These are phyloP conservation scores for Huiozyma sinensis DNA, from an alignment of 805 yeast species.

Conservation along the genomic window DNA sequence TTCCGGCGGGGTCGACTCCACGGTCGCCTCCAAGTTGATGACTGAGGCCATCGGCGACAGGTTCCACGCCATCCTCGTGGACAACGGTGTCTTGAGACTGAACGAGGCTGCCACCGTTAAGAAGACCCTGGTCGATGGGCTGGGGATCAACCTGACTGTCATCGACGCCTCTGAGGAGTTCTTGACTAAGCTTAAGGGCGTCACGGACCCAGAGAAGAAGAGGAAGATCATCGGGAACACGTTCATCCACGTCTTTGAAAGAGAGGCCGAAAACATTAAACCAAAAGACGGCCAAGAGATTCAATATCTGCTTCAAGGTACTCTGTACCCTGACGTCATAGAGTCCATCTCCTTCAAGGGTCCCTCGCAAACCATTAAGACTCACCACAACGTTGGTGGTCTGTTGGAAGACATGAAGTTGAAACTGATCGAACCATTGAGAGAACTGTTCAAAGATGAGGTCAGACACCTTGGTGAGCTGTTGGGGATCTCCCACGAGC, in stretches of 20 bases:
- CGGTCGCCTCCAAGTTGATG: conserved; percentile 97
- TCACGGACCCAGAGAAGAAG: conserved; percentile 97
- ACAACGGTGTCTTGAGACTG: conserved; percentile 93
- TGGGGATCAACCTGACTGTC: conserved; percentile 90
- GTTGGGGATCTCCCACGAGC: conserved; percentile 89
- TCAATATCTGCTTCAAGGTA: conserved; percentile 91
- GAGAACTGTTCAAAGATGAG: conserved; percentile 98
- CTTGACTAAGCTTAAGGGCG: conserved; percentile 76
- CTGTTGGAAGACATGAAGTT: conserved; percentile 95
- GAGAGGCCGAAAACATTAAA: conserved; percentile 83
- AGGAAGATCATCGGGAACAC: conserved; percentile 98
- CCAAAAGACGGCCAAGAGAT: conserved; percentile 85
- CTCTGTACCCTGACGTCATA: conserved; percentile 95
- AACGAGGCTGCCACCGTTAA: conserved; percentile 87
- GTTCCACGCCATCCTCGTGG: conserved; percentile 96
- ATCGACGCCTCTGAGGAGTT: conserved; percentile 91
- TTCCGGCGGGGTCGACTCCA: conserved; percentile 98
- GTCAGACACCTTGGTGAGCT: conserved; percentile 93
- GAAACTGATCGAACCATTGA: conserved; percentile 94
- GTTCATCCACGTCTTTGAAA: conserved; percentile 92
- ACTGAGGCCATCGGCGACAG: conserved; percentile 97
- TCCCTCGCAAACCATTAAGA: conserved; percentile 98
- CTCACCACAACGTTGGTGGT: conserved; percentile 99
- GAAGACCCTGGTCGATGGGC: conserved; percentile 80
- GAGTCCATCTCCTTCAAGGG: conserved; percentile 99